Evolutionary conservation across 805 yeast genomes (phyloP).

Genomic region (Sungouiella thailandica): DNA sequence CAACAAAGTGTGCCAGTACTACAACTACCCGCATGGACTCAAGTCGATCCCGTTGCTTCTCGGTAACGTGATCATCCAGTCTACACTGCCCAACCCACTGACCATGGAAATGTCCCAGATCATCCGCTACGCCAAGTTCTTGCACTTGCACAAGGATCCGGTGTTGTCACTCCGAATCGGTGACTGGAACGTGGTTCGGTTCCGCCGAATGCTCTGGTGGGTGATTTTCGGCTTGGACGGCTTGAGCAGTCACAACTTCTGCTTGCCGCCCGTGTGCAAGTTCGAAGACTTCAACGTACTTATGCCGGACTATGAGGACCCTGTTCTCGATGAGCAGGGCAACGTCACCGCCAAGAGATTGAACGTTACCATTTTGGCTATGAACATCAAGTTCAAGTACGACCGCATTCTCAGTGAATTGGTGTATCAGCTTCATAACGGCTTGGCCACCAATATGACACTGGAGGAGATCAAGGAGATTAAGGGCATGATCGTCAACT

Average conservation of each 20-base stretch:
- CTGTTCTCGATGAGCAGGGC: slow-evolving; percentile 22
- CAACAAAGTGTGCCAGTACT: slow-evolving; percentile 45
- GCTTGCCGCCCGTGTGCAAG: slow-evolving; percentile 50
- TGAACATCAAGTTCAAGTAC: slow-evolving; percentile 51
- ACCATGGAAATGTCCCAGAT: slow-evolving; percentile 52
- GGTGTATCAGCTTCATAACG: slow-evolving; percentile 47
- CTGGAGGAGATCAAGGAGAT: slow-evolving; percentile 39
- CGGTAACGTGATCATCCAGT: slow-evolving; percentile 47
- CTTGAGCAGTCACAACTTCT: slow-evolving; percentile 50
- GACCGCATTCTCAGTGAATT: slow-evolving; percentile 50
- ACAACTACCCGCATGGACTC: slow-evolving; percentile 46
- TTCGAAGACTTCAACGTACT: slow-evolving; percentile 52
- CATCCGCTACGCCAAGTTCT: slow-evolving; percentile 50
- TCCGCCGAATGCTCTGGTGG: slow-evolving; percentile 63
- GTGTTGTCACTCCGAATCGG: slow-evolving; percentile 45
- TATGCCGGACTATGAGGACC: slow-evolving; percentile 47
- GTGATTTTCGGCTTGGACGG: slow-evolving; percentile 57
- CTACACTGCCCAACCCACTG: slow-evolving; percentile 52
- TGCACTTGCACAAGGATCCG: slow-evolving; percentile 58
- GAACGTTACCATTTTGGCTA: slow-evolving; percentile 42
- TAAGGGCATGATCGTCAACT: slow-evolving; percentile 44
- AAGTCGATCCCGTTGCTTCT: slow-evolving; percentile 38
- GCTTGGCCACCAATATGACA: slow-evolving; percentile 38
- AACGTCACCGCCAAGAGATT: slow-evolving; percentile 31
- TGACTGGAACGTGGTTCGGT: slow-evolving; percentile 45